Base-by-base conservation (phyloP, 1,284 basidiomycete species). In the Porodaedalea pini region DNA sequence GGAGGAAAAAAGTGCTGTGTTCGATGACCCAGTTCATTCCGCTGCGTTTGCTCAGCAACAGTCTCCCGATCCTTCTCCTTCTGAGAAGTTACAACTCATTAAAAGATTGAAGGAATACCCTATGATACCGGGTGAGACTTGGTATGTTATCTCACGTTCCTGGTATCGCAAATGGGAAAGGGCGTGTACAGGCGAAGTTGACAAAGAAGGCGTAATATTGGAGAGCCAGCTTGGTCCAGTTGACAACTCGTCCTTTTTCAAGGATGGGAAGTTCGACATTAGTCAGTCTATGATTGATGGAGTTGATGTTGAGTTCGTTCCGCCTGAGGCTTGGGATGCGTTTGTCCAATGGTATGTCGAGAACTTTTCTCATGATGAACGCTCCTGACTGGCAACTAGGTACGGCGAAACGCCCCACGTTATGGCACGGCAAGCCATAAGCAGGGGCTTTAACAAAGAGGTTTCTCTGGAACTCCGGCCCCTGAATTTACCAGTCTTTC, bases 131-230 rank as follows among this genome's bases (percentile, higher is more conserved):
- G 89, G 87, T 39, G 81, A 92, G 54, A 84, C 77, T 2, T 95
- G 92, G 91, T 92, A 84, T 70, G 73, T 95, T 51, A 75, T 94
- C 31, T 78, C 85, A 29, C 71, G 78, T 48, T 64, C 67, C 11
- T 95, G 93, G 93, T 89, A 80, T 72, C 79, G 78, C 51, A 79
- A 82, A 11, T 94, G 89, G 86, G 74, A 79, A 61, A 81, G 80
- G 62, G 88, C 88, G 6, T 87, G 85, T 66, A 77, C 80, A 0
- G 86, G 86, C 25, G 71, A 81, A 61, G 69, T 77, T 19, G 82
- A 85, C 72, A 92, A 91, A 70, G 81, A 78, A 52, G 87, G 84
- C 23, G 70, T 75, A 2, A 67, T 87, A 23, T 71, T 76, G 32
- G 84, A 87, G 69, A 72, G 77, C 39, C 78, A 87, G 60, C 68